Percentiles rank a stretch among this genome's conserved stretches.
phyloP scores from a whole-genome alignment of 306 rosid species.

The Castanospermum australe region DNA sequence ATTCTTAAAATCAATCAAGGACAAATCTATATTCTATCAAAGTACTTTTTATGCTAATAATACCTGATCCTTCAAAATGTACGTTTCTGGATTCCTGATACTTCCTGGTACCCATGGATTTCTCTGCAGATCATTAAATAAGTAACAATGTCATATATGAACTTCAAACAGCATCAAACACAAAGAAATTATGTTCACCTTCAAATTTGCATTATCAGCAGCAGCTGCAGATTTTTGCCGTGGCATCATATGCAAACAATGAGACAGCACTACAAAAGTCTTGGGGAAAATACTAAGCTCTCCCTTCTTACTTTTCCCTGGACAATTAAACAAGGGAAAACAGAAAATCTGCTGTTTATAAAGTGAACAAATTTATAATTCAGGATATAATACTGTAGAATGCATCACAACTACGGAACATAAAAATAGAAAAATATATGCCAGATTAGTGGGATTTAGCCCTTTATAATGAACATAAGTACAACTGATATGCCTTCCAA shows the following conservation, averaged over 20 bases:
- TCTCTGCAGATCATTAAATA: slow-evolving; percentile 43
- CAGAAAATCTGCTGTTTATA: background rate
- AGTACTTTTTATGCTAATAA: background rate
- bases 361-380: background rate
- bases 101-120: slow-evolving; percentile 73
- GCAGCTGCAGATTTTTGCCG: slow-evolving; percentile 65
- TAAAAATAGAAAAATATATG: background rate
- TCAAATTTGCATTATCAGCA: slow-evolving; percentile 55
- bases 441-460: background rate
- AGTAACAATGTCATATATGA: background rate
- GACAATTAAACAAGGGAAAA: slow-evolving; percentile 42
- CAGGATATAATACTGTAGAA: background rate
- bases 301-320: slow-evolving; percentile 92
- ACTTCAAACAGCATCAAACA: slow-evolving; percentile 19
- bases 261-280: slow-evolving; percentile 63
- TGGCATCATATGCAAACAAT: slow-evolving; percentile 89
- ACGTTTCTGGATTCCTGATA: slow-evolving; percentile 78
- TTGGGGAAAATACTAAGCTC: slow-evolving; percentile 84
- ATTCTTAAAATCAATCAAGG: background rate
- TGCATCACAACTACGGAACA: background rate
- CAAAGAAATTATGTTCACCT: slow-evolving; percentile 40
- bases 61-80: slow-evolving; percentile 69
- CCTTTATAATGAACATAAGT: background rate
- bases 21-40: background rate
- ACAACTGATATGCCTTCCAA: background rate